Conservation (phyloP, 306 rosid species). For the Cucumis cinereus region DNA sequence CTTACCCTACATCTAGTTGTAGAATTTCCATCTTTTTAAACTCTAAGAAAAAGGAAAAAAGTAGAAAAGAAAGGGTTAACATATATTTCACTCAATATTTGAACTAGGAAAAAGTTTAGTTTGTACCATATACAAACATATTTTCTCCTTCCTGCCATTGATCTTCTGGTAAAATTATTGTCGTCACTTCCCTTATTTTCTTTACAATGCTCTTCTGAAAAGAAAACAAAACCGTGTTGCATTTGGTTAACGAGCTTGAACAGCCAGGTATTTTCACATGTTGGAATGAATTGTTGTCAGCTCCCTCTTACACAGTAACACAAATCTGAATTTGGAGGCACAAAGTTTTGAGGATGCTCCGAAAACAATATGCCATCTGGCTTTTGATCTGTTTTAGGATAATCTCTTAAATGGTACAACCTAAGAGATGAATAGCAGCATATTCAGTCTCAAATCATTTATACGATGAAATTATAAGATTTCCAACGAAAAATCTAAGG, state of each 20-base stretch:
- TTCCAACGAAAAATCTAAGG: background rate
- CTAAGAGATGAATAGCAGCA: background rate
- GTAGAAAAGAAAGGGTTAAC: background rate
- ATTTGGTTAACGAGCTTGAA: background rate
- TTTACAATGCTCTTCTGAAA: background rate
- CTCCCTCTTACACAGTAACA: background rate
- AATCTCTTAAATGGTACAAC: background rate
- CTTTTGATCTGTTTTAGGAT: background rate
- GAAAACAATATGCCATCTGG: background rate
- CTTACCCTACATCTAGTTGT: background rate
- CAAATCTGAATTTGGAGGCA: conserved; percentile 1
- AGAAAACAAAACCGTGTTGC: background rate
- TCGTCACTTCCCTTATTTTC: background rate
- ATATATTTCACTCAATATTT: conserved; percentile 5
- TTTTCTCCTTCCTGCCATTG: background rate
- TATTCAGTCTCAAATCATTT: background rate
- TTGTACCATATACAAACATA: conserved; percentile 7
- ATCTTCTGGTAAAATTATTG: conserved; percentile 6
- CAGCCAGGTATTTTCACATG: background rate
- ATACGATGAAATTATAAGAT: background rate
- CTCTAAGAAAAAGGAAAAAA: background rate
- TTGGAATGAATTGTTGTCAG: background rate
- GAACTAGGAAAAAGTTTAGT: conserved; percentile 3
- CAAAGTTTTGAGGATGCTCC: background rate
- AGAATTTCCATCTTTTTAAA: background rate